Percentiles rank a stretch among this genome's conserved stretches.
phyloP scores from a whole-genome alignment of 2,329 filamentous ascomycete genomes.

The Furcasterigmium furcatum region DNA sequence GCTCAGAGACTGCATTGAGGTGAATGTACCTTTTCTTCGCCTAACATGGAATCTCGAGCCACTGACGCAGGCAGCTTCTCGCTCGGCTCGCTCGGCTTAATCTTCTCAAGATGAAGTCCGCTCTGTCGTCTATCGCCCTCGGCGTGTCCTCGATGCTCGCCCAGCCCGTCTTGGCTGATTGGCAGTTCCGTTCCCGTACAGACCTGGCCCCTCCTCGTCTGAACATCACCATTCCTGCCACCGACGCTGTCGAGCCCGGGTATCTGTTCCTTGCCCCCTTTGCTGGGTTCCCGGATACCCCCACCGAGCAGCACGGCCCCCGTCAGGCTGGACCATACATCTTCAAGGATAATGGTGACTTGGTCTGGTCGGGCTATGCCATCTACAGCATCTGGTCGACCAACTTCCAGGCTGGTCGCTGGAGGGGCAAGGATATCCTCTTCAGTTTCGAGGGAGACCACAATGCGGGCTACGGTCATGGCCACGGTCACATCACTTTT shows the following conservation, averaged over 20 bases:
- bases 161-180: too few relatives aligned
- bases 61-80: too few relatives aligned
- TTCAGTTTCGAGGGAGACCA: conserved; percentile 4
- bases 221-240: conserved; percentile 3
- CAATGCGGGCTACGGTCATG: conserved; percentile 28
- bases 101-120: too few relatives aligned
- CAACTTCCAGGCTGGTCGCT: conserved; percentile 6
- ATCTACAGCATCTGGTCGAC: conserved; percentile 4
- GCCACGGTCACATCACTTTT: conserved; percentile 10
- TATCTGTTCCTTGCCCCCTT: conserved; percentile 4
- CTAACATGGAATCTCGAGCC: too few relatives aligned
- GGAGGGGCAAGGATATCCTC: conserved; percentile 2
- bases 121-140: too few relatives aligned
- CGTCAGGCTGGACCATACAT: conserved; percentile 3
- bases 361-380: conserved; percentile 6
- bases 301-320: background rate
- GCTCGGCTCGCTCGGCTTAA: too few relatives aligned
- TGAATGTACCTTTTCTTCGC: too few relatives aligned
- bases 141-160: too few relatives aligned
- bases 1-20: too few relatives aligned
- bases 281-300: background rate
- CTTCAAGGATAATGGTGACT: conserved; percentile 4
- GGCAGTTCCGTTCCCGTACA: conserved; percentile 16
- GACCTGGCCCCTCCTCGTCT: conserved; percentile 6
- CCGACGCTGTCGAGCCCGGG: background rate